A percentile compares a stretch with the other conserved stretches of the same genome.
Evolutionary conservation across 2,329 filamentous ascomycete genomes (phyloP).

Genomic region (Blastomyces parvus): DNA sequence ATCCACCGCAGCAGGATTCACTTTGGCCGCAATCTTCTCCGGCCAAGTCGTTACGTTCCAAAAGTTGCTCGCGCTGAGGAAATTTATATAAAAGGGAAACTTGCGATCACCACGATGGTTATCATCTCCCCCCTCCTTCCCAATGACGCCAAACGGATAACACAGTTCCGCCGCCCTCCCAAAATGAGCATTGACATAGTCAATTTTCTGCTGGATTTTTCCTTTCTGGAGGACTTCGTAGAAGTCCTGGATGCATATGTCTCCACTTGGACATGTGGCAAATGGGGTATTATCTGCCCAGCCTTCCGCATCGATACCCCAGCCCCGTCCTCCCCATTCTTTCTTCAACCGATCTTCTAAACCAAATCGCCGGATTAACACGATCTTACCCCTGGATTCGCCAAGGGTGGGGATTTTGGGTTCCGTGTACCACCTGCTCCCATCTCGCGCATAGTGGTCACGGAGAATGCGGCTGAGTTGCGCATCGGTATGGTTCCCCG

Average conservation of each 20-base stretch:
- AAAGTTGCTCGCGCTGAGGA: slow-evolving; percentile 84
- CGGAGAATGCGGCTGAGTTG: slow-evolving; percentile 66
- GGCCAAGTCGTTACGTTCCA: slow-evolving; percentile 91
- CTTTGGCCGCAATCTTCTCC: slow-evolving; percentile 74
- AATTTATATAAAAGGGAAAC: slow-evolving; percentile 75
- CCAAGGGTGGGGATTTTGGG: slow-evolving; percentile 68
- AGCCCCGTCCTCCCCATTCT: slow-evolving; percentile 42
- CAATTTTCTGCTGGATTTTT: slow-evolving; percentile 73
- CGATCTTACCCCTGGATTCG: slow-evolving; percentile 69
- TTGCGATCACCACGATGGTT: slow-evolving; percentile 35
- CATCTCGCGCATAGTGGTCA: slow-evolving; percentile 54
- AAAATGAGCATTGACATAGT: slow-evolving; percentile 63
- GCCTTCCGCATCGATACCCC: slow-evolving; percentile 49
- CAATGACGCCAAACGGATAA: slow-evolving; percentile 31
- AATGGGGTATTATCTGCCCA: slow-evolving; percentile 90
- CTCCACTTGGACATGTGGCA: slow-evolving; percentile 57
- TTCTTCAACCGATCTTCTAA: slow-evolving; percentile 44
- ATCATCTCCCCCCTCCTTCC: slow-evolving; percentile 6
- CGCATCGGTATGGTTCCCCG: slow-evolving; percentile 67
- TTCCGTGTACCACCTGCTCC: slow-evolving; percentile 66
- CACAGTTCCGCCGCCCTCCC: slow-evolving; percentile 54
- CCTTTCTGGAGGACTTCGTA: slow-evolving; percentile 72
- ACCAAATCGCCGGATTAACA: slow-evolving; percentile 72
- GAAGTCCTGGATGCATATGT: slow-evolving; percentile 84
- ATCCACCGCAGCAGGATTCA: slow-evolving; percentile 66